Conservation (phyloP, 1,284 basidiomycete species). For the Moesziomyces sp. region DNA sequence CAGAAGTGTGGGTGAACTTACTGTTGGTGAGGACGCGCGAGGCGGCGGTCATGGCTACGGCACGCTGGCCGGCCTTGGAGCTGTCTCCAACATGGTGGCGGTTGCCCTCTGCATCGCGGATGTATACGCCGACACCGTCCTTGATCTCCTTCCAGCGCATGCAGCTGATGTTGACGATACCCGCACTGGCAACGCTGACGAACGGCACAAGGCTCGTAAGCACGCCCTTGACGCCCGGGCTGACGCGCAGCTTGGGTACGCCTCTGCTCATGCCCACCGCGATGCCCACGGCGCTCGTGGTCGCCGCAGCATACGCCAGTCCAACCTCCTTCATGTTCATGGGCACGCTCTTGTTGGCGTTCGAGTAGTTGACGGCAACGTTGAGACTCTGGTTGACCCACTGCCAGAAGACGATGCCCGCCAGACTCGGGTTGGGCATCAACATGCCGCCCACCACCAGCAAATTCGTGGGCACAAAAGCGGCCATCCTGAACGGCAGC, state of each 20-base stretch:
- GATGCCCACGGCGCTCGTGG: constrained; percentile 71
- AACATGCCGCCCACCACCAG: constrained; percentile 70
- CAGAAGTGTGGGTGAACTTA: constrained; percentile 44
- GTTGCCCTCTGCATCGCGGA: constrained; percentile 51
- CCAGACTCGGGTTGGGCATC: constrained; percentile 40
- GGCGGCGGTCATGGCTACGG: constrained; percentile 72
- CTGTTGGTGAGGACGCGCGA: constrained; percentile 72
- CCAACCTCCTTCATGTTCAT: constrained; percentile 70
- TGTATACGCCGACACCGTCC: constrained; percentile 71
- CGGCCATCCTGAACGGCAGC: constrained; percentile 71
- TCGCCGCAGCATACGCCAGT: constrained; percentile 71
- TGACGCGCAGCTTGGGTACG: constrained; percentile 68
- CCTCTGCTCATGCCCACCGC: constrained; percentile 71
- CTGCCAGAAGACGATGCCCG: constrained; percentile 72
- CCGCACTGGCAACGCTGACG: constrained; percentile 69
- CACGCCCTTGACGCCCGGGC: constrained; percentile 32
- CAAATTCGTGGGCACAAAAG: constrained; percentile 73
- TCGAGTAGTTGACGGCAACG: constrained; percentile 66
- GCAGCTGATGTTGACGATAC: constrained; percentile 66
- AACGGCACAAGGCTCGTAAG: constrained; percentile 71
- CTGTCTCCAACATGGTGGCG: constrained; percentile 70
- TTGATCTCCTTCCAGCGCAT: constrained; percentile 74
- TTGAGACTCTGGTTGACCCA: constrained; percentile 72
- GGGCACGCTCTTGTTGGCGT: constrained; percentile 71
- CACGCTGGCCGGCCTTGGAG: constrained; percentile 70